phyloP scores from a whole-genome alignment of 257 asterid species.

The Solanum dulcamara region DNA sequence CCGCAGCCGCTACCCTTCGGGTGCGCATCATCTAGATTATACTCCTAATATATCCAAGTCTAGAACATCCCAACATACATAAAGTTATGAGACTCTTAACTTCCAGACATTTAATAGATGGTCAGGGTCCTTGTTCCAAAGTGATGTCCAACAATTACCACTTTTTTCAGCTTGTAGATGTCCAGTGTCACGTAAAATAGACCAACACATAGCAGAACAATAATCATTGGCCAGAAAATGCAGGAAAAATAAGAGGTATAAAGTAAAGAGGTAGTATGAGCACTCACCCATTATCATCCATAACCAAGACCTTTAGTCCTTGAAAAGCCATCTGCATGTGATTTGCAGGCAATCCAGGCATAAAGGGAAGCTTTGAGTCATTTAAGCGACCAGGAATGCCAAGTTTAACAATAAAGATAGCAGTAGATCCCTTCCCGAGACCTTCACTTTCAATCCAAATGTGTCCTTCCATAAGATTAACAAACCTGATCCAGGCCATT shows the following conservation, averaged over 20 bases:
- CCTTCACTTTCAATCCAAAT: conserved; percentile 97
- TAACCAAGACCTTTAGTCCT: conserved; percentile 70
- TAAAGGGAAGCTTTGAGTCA: conserved; percentile 42
- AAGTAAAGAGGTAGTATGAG: neutral
- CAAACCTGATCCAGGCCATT: conserved; percentile 41
- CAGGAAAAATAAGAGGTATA: neutral
- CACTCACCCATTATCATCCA: conserved; percentile 84
- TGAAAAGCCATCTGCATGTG: conserved; percentile 41
- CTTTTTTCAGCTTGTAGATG: neutral
- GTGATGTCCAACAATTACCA: neutral
- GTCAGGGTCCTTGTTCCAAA: neutral
- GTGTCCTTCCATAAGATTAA: conserved; percentile 92
- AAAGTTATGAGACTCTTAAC: neutral
- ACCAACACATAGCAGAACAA: neutral
- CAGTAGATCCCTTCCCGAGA: conserved; percentile 77
- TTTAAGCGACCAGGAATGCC: conserved; percentile 57
- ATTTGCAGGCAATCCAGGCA: conserved; percentile 37
- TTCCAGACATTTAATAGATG: neutral
- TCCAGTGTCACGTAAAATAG: neutral
- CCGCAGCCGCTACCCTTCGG: neutral
- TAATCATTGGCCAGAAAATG: neutral
- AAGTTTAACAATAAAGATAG: conserved; percentile 65
- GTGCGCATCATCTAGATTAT: neutral
- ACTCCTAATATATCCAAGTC: neutral
- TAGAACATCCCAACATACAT: neutral